These are phyloP conservation scores for Nosema granulosis DNA, from an alignment of 371 early-diverging fungal species.

Conservation along the genomic window DNA sequence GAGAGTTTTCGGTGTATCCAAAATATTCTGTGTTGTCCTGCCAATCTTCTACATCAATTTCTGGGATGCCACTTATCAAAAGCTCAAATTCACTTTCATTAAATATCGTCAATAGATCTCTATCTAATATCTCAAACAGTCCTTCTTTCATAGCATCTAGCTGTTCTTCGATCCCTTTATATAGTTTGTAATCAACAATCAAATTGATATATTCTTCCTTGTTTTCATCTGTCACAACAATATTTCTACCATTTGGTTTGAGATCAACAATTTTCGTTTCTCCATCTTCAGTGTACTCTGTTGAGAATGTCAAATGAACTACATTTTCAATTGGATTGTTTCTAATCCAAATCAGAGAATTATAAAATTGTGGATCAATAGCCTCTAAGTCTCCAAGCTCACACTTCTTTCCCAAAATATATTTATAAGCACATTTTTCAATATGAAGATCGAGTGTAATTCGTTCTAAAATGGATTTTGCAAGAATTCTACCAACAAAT, in stretches of 20 bases:
- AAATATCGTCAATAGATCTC: slow-evolving; percentile 80
- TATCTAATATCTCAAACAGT: slow-evolving; percentile 87
- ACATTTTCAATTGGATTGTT: slow-evolving; percentile 89
- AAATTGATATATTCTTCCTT: slow-evolving; percentile 88
- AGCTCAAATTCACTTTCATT: slow-evolving; percentile 95
- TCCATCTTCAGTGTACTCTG: slow-evolving; percentile 87
- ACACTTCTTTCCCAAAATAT: slow-evolving; percentile 79
- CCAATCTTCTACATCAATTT: slow-evolving; percentile 97
- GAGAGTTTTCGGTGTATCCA: slow-evolving; percentile 76
- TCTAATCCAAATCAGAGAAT: slow-evolving; percentile 89
- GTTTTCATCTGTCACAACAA: slow-evolving; percentile 85
- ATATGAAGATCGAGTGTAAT: slow-evolving; percentile 87
- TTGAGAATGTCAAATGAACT: slow-evolving; percentile 83
- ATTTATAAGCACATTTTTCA: slow-evolving; percentile 92
- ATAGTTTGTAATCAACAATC: slow-evolving; percentile 79
- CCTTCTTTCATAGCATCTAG: slow-evolving; percentile 83
- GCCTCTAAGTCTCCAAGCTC: slow-evolving; percentile 92
- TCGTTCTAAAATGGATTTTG: slow-evolving; percentile 92
- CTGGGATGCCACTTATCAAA: slow-evolving; percentile 89
- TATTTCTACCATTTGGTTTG: slow-evolving; percentile 79
- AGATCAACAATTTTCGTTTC: slow-evolving; percentile 76
- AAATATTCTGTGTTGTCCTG: slow-evolving; percentile 86
- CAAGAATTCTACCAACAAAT: slow-evolving; percentile 94
- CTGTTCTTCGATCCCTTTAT: slow-evolving; percentile 80
- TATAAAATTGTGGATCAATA: slow-evolving; percentile 87